Percentiles rank a stretch among this genome's conserved stretches.
Conservation (phyloP, 164 flowering plant genomes). For the Tetrastigma voinierianum region DNA sequence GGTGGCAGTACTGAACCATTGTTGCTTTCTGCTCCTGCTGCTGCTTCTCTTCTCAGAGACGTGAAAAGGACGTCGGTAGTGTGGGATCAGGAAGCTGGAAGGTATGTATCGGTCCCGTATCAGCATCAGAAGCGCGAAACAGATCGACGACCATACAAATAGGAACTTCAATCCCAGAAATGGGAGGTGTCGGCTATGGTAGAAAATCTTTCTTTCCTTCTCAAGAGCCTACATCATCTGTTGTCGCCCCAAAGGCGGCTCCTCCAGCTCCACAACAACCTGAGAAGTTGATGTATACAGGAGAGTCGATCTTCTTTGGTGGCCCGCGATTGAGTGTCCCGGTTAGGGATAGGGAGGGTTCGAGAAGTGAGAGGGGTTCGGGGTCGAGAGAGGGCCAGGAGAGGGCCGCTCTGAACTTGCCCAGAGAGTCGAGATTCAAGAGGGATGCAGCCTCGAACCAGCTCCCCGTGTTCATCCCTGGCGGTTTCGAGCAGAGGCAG, state of each 20-base stretch:
- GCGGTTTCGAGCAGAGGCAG: slow-evolving; percentile 35
- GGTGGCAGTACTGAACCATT: slow-evolving; percentile 45
- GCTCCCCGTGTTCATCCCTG: slow-evolving; percentile 79
- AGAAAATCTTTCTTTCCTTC: slow-evolving; percentile 32
- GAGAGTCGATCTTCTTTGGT: slow-evolving; percentile 89
- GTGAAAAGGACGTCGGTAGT: slow-evolving; percentile 78
- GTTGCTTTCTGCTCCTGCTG: slow-evolving; percentile 40
- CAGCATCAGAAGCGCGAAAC: slow-evolving; percentile 50
- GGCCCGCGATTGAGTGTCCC: slow-evolving; percentile 75
- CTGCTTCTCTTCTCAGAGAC: slow-evolving; percentile 62
- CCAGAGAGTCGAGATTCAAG: slow-evolving; percentile 48
- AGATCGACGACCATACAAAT: slow-evolving; percentile 35
- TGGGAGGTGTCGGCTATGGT: slow-evolving; percentile 23
- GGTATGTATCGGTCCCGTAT: slow-evolving; percentile 78
- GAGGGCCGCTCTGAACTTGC: slow-evolving; percentile 26
- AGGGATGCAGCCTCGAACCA: slow-evolving; percentile 64
- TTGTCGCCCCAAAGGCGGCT: slow-evolving; percentile 25
- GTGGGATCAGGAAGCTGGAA: slow-evolving; percentile 97
- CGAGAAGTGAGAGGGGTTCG: slow-evolving; percentile 36
- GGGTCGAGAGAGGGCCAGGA: slow-evolving; percentile 49
- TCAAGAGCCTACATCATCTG: slow-evolving; percentile 37
- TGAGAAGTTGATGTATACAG: slow-evolving; percentile 69
- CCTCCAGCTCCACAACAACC: slow-evolving; percentile 41
- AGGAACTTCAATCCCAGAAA: slow-evolving; percentile 28
- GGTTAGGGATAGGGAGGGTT: slow-evolving; percentile 39